Evolutionary conservation across 768 basidiomycete genomes (phyloP).

Genomic region (Suillus discolor): DNA sequence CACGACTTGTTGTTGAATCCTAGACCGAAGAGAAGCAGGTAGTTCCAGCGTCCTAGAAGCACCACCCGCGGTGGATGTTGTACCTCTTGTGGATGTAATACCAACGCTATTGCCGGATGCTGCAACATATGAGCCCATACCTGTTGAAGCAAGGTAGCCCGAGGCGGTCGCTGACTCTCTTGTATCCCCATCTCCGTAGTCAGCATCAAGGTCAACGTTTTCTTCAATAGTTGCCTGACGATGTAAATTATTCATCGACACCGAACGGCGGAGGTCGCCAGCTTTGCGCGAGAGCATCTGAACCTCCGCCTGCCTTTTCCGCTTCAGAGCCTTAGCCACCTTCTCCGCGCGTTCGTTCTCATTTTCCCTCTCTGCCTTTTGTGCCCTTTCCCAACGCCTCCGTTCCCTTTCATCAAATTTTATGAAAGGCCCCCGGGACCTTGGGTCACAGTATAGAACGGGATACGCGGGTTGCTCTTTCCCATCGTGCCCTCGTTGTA

Average conservation of each 20-base stretch:
- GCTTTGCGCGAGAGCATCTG: constrained; percentile 32
- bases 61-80: constrained; percentile 65
- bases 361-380: constrained; percentile 40
- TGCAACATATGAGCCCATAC: constrained; percentile 66
- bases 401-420: constrained; percentile 77
- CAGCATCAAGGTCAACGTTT: constrained; percentile 44
- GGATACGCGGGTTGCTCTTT: constrained; percentile 75
- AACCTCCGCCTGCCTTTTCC: constrained; percentile 31
- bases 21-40: constrained; percentile 54
- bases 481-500: constrained; percentile 52
- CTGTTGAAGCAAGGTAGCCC: constrained; percentile 63
- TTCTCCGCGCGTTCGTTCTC: constrained; percentile 32
- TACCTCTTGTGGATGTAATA: constrained; percentile 89
- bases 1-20: constrained; percentile 64
- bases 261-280: constrained; percentile 69
- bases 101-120: constrained; percentile 96
- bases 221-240: constrained; percentile 51
- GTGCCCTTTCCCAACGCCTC: constrained; percentile 63
- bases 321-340: constrained; percentile 29
- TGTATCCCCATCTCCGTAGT: constrained; percentile 32
- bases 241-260: constrained; percentile 77
- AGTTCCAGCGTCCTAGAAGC: constrained; percentile 50
- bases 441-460: constrained; percentile 75
- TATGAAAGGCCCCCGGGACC: constrained; percentile 72
- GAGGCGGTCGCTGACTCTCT: constrained; percentile 67